These are phyloP conservation scores for Maudiozyma bulderi DNA, from an alignment of 805 yeast genomes.

Conservation along the genomic window DNA sequence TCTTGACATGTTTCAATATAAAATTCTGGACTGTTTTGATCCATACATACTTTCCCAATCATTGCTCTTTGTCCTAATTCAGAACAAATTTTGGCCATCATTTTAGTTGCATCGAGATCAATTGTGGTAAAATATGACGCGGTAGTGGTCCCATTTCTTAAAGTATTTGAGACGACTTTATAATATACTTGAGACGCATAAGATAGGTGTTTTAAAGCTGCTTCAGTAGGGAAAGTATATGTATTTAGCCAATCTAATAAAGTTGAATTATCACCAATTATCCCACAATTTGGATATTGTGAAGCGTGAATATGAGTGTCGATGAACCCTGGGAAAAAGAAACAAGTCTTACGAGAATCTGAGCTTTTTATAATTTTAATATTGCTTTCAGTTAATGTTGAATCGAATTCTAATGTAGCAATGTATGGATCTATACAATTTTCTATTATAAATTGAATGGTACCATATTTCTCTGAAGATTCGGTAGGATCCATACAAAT, in stretches of 20 bases:
- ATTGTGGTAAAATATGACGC: conserved; percentile 89
- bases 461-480: conserved; percentile 32
- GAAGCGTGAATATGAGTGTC: conserved; percentile 84
- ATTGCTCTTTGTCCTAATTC: conserved; percentile 74
- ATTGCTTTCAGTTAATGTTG: conserved; percentile 2
- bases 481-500: conserved; percentile 29
- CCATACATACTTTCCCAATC: conserved; percentile 93
- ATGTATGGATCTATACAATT: conserved; percentile 19
- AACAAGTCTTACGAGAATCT: not conserved
- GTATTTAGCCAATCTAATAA: conserved; percentile 80
- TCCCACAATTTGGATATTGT: conserved; percentile 72
- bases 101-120: conserved; percentile 63
- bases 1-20: conserved; percentile 51
- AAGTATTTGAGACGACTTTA: conserved; percentile 58
- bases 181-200: conserved; percentile 56
- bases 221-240: conserved; percentile 86
- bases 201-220: conserved; percentile 44
- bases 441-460: conserved; percentile 26
- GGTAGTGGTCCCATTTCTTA: conserved; percentile 79
- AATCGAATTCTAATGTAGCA: conserved; percentile 20
- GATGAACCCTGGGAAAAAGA: conserved; percentile 68
- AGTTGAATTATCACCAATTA: conserved; percentile 69
- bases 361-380: not conserved
- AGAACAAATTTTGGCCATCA: conserved; percentile 64
- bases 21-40: conserved; percentile 66